Base-by-base conservation (phyloP, 352 stramenopile species). In the Phytopythium litorale region DNA sequence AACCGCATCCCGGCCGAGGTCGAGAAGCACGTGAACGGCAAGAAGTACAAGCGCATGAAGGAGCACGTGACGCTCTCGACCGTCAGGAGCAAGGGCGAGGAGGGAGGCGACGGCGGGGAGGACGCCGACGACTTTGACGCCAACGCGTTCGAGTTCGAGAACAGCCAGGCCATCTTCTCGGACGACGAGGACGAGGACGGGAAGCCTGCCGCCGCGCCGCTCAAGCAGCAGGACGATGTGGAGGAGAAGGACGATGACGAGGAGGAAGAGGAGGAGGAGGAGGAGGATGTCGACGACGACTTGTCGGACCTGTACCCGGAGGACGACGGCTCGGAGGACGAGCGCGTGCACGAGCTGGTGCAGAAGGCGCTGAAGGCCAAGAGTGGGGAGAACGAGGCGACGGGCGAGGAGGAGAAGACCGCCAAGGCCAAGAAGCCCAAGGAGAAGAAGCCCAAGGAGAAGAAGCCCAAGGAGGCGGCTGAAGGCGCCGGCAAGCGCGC, bases 1-100 rank as follows among this genome's bases (percentile, higher is more conserved):
- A 97, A 97, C 70, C 80, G 82, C 58, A 97, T 97, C 55, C 90
- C 90, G 13, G 64, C 70, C 15, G 80, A 97, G 65, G 80, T 97
- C 16, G 89, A 97, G 73, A 91, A 86, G 48, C 90, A 97, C 67
- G 78, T 97, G 60, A 87, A 89, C 42, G 90, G 90, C 43, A 96
- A 96, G 58, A 87, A 86, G 56, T 97, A 90, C 71, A 70, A 87
- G 64, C 83, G 85, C 12, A 67, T 92, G 66, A 92, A 92, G 64
- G 70, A 84, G 59, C 73, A 93, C 56, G 81, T 90, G 49, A 83
- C 86, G 62, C 69, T 88, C 45, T 68, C 60, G 25, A 70, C 56
- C 53, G 64, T 58, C 38, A 75, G 65, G 18, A 63, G 60, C 33
- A 73, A 65, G 18, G 66, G 73, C 16, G 70, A 67, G 23, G 68